phyloP scores from a whole-genome alignment of 2,329 filamentous ascomycete species.

The Exophiala calicioides region DNA sequence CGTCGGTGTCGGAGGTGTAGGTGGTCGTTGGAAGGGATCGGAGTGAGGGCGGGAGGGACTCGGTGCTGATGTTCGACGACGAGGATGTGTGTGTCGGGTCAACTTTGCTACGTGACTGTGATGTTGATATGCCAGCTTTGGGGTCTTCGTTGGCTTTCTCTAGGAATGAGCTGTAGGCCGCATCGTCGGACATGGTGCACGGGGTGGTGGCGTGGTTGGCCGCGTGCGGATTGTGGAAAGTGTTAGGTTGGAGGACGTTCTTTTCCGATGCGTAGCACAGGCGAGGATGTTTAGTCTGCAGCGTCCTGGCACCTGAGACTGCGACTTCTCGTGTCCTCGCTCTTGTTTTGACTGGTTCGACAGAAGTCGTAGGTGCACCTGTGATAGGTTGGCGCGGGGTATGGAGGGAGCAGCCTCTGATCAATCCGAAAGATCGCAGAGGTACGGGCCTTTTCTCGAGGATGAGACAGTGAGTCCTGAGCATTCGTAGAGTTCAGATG shows the following conservation, averaged over 20 bases:
- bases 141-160: constrained; percentile 79
- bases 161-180: constrained; percentile 80
- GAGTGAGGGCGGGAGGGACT: constrained; percentile 44
- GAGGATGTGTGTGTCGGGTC: constrained; percentile 22
- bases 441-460: too few relatives aligned
- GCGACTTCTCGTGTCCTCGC: too few relatives aligned
- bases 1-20: constrained; percentile 71
- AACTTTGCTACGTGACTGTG: constrained; percentile 21
- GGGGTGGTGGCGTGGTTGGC: not conserved
- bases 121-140: constrained; percentile 34
- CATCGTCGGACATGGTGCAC: constrained; percentile 62
- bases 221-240: not conserved
- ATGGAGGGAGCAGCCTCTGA: too few relatives aligned
- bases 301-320: too few relatives aligned
- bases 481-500: not conserved
- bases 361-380: not conserved
- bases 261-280: too few relatives aligned
- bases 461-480: not conserved
- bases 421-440: too few relatives aligned
- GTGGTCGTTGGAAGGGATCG: constrained; percentile 62
- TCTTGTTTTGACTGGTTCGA: not conserved
- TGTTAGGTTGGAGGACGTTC: too few relatives aligned
- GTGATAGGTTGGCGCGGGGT: not conserved
- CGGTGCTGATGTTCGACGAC: too few relatives aligned
- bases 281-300: too few relatives aligned